Conservation (phyloP, 2,329 filamentous ascomycete species). For the Ceratocystiopsis sp. region DNA sequence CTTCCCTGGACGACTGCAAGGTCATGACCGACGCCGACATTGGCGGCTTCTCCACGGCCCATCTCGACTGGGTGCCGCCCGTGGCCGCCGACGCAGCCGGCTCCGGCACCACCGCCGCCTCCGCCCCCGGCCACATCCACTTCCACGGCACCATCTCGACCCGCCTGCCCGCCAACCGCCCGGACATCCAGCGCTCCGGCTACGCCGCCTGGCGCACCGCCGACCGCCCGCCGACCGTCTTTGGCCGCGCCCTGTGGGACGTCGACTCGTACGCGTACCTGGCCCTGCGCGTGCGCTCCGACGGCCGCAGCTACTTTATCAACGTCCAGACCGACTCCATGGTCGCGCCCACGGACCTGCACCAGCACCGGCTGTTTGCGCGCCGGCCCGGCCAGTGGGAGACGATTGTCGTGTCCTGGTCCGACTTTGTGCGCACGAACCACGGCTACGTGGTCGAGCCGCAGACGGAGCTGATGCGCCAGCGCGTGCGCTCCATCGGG, state of each 20-base stretch:
- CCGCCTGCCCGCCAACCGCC: constrained; percentile 56
- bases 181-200: constrained; percentile 61
- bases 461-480: constrained; percentile 72
- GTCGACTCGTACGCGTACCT: constrained; percentile 81
- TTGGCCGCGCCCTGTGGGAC: constrained; percentile 74
- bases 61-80: constrained; percentile 45
- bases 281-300: constrained; percentile 73
- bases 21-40: constrained; percentile 76
- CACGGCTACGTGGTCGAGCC: constrained; percentile 84
- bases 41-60: constrained; percentile 64
- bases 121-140: constrained; percentile 41
- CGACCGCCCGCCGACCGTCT: constrained; percentile 61
- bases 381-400: constrained; percentile 78
- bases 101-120: constrained; percentile 6
- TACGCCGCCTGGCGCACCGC: constrained; percentile 83
- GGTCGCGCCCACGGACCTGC: constrained; percentile 72
- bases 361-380: constrained; percentile 78
- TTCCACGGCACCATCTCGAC: constrained; percentile 86
- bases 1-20: constrained; percentile 40
- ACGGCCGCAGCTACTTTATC: constrained; percentile 82
- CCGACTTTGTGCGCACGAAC: constrained; percentile 89
- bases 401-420: constrained; percentile 79
- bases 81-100: constrained; percentile 6
- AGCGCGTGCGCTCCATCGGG: constrained; percentile 72
- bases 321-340: constrained; percentile 93